Base-by-base conservation (phyloP, 257 asterid species). In the Fraxinus cuspidata region DNA sequence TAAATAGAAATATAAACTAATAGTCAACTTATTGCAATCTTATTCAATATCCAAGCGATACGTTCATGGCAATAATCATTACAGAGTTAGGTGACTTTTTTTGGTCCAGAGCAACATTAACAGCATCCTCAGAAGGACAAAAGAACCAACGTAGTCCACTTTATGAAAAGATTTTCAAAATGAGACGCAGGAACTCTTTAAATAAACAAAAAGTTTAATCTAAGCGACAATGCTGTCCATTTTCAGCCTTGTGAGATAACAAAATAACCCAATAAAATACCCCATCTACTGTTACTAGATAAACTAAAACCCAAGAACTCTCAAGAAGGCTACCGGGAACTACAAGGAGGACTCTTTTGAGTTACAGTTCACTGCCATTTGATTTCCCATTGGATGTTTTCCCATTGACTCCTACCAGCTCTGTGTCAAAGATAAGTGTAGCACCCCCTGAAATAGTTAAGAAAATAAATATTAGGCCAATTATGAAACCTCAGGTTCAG, bases 371-470 rank as follows among this genome's bases (percentile, higher is more conserved):
- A 56, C 83, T 87, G 23, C 81, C 90, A 13, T 87, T 86, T 25
- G 87, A 40, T 49, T 86, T 38, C 4, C 80, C 88, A 29, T 79
- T 81, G 5, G 10, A 70, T 49, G 87, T 87, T 83, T 93, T 96
- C 32, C 97, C 99, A 47, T 93, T 92, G 85, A 96, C 94, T 77
- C 94, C 92, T 40, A 93, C 93, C 73, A 96, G 89, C 86, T 96
- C 99, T 2, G 99, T 89, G 83, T 96, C 97, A 71, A 96, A 96
- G 70, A 96, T 70, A 77, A 96, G 91, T 51, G 98, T 93, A 9
- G 99, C 98, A 73, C 99, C 99, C 23, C 99, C 99, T 93, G 87
- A 75, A 77, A 79, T 58, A 40, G 72, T 78, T 29, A 72, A 56
- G 37, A 38, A 18, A 42, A 34, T 37, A 53, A 29, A 40, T 49